Conservation (phyloP, 2,329 filamentous ascomycete genomes). For the Alternaria dauci region DNA sequence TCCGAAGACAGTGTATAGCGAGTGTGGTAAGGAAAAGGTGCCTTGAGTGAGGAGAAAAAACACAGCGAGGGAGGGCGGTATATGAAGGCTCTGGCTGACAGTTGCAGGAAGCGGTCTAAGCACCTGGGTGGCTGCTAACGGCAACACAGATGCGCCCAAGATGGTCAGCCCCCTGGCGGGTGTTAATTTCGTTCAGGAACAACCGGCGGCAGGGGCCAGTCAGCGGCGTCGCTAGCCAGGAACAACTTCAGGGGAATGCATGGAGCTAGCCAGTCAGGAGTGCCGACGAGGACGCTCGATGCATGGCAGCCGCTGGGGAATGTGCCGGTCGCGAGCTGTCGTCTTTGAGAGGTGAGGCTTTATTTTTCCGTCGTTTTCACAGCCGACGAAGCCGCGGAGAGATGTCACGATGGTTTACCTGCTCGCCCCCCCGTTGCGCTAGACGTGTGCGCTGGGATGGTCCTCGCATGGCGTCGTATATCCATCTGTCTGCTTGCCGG, state of each 20-base stretch:
- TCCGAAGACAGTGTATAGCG: slow-evolving; percentile 47
- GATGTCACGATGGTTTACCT: slow-evolving; percentile 9
- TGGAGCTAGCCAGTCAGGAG: slow-evolving; percentile 33
- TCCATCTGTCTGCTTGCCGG: slow-evolving; percentile 21
- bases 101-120: slow-evolving; percentile 44
- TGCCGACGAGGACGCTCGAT: slow-evolving; percentile 16
- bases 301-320: slow-evolving; percentile 30
- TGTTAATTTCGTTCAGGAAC: slow-evolving; percentile 49
- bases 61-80: slow-evolving; percentile 30
- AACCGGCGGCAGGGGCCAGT: slow-evolving; percentile 36
- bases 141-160: slow-evolving; percentile 25
- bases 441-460: neutral
- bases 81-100: slow-evolving; percentile 42
- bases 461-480: neutral
- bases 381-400: slow-evolving; percentile 13
- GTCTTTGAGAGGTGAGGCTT: slow-evolving; percentile 58
- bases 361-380: slow-evolving; percentile 7
- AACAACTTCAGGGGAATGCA: slow-evolving; percentile 31
- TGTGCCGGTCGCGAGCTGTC: slow-evolving; percentile 70
- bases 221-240: slow-evolving; percentile 36
- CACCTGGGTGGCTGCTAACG: slow-evolving; percentile 23
- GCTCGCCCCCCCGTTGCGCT: neutral
- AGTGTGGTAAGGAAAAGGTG: slow-evolving; percentile 47
- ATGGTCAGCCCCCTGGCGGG: slow-evolving; percentile 42
- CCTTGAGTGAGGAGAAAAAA: slow-evolving; percentile 44